A percentile compares a stretch with the other conserved stretches of the same genome.
Evolutionary conservation across 2,329 filamentous ascomycete genomes (phyloP).

Genomic region (Fusarium sp.): DNA sequence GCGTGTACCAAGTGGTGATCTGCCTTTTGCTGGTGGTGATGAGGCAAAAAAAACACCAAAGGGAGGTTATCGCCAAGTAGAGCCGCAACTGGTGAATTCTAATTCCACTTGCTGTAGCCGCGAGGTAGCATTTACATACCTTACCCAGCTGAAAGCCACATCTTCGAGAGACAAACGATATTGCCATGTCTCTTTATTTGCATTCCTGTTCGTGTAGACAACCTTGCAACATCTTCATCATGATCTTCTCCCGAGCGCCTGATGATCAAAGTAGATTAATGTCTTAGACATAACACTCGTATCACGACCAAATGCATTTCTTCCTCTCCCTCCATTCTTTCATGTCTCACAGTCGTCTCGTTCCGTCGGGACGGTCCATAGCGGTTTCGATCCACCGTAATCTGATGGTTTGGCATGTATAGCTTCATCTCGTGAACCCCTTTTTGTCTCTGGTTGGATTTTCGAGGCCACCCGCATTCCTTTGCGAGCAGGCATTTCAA

Average conservation of each 20-base stretch:
- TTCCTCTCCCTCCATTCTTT: conserved; percentile 16
- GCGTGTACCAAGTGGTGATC: not conserved
- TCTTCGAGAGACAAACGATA: not conserved
- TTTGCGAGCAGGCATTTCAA: not conserved
- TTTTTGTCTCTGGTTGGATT: not conserved
- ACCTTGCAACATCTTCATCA: not conserved
- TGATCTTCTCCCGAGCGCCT: not conserved
- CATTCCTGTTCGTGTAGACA: conserved; percentile 4
- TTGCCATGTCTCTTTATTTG: not conserved
- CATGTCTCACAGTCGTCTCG: conserved; percentile 23
- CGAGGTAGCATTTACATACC: not conserved
- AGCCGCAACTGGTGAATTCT: not conserved
- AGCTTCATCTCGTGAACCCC: conserved; percentile 11
- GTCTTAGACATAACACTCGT: conserved; percentile 19
- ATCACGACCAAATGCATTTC: conserved; percentile 1
- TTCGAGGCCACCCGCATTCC: not conserved
- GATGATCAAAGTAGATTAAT: not conserved
- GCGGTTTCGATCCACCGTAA: not conserved
- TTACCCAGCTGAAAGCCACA: conserved; percentile 5
- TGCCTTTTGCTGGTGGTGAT: not conserved
- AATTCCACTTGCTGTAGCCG: not conserved
- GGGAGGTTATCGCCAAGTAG: conserved; percentile 4
- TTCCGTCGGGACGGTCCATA: conserved; percentile 36
- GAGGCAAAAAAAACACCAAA: conserved; percentile 20
- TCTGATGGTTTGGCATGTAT: conserved; percentile 8